A percentile compares a stretch with the other conserved stretches of the same genome.
These are phyloP conservation scores for Starmerella potacharoeniae DNA, from an alignment of 805 yeast genomes.

Conservation along the genomic window DNA sequence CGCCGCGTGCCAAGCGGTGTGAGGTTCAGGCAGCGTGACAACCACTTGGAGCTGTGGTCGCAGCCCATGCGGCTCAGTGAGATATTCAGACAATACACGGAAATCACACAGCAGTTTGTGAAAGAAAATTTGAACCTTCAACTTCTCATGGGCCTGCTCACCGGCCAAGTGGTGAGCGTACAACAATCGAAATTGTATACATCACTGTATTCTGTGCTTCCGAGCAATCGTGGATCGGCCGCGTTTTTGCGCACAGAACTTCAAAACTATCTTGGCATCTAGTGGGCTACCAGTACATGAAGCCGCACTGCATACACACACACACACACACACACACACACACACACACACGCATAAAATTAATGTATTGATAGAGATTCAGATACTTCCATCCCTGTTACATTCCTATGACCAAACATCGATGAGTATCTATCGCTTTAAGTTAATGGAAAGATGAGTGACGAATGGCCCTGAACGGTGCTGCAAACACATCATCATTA, in stretches of 20 bases:
- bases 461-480: background rate
- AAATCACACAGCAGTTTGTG: conserved; percentile 6
- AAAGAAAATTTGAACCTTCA: conserved; percentile 14
- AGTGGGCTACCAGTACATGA: background rate
- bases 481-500: background rate
- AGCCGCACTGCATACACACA: too few relatives aligned
- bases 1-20: conserved; percentile 55
- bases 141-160: conserved; percentile 33
- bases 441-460: background rate
- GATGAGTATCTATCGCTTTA: background rate
- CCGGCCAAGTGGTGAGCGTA: conserved; percentile 40
- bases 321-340: too few relatives aligned
- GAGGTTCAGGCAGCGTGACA: conserved; percentile 19
- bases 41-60: conserved; percentile 28
- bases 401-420: too few relatives aligned
- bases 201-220: conserved; percentile 43
- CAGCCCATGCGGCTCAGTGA: conserved; percentile 36
- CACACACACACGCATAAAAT: too few relatives aligned
- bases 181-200: conserved; percentile 40
- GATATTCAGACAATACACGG: conserved; percentile 40
- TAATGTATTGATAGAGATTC: too few relatives aligned
- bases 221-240: conserved; percentile 31
- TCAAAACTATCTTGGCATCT: conserved; percentile 4
- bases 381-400: too few relatives aligned
- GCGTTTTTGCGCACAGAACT: conserved; percentile 14